phyloP scores from a whole-genome alignment of 2,329 filamentous ascomycete genomes.

The Trichoderma endophyticum region DNA sequence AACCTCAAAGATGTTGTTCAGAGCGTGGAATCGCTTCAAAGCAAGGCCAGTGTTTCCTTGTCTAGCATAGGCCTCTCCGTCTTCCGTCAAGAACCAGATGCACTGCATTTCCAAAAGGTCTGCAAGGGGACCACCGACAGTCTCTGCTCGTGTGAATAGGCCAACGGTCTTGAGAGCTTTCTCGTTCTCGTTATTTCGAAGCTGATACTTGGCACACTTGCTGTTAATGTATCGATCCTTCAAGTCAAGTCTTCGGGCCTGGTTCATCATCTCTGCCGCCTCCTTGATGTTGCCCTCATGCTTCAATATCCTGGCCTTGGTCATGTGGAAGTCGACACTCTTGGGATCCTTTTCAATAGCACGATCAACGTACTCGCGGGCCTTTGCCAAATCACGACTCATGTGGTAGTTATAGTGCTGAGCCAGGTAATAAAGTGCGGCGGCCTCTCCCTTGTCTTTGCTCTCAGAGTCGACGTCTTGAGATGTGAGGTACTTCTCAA shows the following conservation, averaged over 20 bases:
- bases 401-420: constrained; percentile 95
- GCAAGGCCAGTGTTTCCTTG: constrained; percentile 80
- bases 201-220: constrained; percentile 94
- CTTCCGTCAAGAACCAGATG: constrained; percentile 94
- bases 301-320: constrained; percentile 92
- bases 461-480: constrained; percentile 47
- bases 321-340: constrained; percentile 90
- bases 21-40: constrained; percentile 84
- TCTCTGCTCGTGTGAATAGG: constrained; percentile 90
- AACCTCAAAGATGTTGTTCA: constrained; percentile 90
- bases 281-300: constrained; percentile 76
- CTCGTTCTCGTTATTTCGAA: constrained; percentile 88
- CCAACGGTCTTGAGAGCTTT: constrained; percentile 84
- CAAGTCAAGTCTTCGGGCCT: constrained; percentile 78
- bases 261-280: constrained; percentile 84
- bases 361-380: constrained; percentile 77
- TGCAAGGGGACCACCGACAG: constrained; percentile 78
- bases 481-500: constrained; percentile 71
- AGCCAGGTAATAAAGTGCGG: constrained; percentile 87
- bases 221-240: constrained; percentile 98
- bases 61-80: constrained; percentile 83
- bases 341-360: constrained; percentile 75
- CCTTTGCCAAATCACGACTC: constrained; percentile 79
- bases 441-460: constrained; percentile 64
- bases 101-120: constrained; percentile 98